A percentile compares a stretch with the other conserved stretches of the same genome.
Conservation (phyloP, 2,329 filamentous ascomycete genomes). For the Botrytis fabae region DNA sequence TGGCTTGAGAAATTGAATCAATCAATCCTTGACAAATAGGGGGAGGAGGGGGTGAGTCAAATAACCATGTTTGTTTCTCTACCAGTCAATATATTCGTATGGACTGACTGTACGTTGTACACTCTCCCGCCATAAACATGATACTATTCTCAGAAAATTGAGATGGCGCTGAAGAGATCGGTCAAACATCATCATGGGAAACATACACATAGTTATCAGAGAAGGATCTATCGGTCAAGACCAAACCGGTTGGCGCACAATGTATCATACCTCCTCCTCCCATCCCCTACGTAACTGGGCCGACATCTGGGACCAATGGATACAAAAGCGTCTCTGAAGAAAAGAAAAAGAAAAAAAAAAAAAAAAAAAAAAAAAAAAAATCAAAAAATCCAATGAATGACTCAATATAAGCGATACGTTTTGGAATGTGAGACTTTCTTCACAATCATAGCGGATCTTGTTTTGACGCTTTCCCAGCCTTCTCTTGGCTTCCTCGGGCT, state of each 20-base stretch:
- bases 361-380: neutral
- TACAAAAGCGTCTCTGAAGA: neutral
- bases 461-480: constrained; percentile 3
- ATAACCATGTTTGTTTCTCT: neutral
- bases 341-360: neutral
- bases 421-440: neutral
- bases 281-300: neutral
- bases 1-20: neutral
- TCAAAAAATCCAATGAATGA: neutral
- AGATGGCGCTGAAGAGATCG: constrained; percentile 6
- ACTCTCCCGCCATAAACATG: neutral
- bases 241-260: neutral
- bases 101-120: neutral
- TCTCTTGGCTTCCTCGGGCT: neutral
- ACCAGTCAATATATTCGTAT: neutral
- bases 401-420: neutral
- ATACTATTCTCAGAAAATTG: constrained; percentile 9
- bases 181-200: neutral
- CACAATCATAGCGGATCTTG: neutral
- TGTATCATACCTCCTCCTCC: neutral
- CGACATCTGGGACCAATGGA: neutral
- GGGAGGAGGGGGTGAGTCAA: neutral
- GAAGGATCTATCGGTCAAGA: constrained; percentile 6
- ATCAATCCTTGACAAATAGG: neutral
- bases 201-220: neutral